Evolutionary conservation across 441 rosid species (phyloP).

Genomic region (Melastoma candidum): DNA sequence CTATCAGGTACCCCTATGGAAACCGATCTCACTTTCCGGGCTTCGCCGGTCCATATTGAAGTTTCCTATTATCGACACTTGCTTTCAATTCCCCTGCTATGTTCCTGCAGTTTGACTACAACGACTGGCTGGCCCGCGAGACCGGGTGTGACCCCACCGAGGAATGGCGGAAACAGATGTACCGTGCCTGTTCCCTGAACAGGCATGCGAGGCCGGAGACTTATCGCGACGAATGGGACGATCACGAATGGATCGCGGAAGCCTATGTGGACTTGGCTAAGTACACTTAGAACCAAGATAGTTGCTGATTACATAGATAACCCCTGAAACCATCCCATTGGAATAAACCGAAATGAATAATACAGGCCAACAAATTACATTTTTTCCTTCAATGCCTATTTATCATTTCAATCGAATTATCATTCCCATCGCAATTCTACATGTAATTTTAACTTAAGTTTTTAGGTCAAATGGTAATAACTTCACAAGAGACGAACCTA

Average conservation of each 20-base stretch:
- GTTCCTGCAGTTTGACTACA: constrained; percentile 39
- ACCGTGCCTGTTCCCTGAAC: constrained; percentile 7
- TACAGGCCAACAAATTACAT: no score
- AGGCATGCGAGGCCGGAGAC: constrained; percentile 25
- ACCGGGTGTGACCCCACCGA: constrained; percentile 33
- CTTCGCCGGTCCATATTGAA: not conserved
- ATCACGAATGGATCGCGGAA: constrained; percentile 32
- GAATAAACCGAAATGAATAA: no score
- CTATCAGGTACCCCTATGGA: constrained; percentile 25
- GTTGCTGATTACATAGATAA: no score
- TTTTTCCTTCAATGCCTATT: no score
- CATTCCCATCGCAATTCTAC: no score
- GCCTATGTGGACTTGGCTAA: constrained; percentile 20
- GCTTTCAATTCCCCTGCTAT: not conserved
- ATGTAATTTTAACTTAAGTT: no score
- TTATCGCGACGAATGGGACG: constrained; percentile 70
- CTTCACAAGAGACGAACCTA: no score
- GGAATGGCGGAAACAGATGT: constrained; percentile 59
- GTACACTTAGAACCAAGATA: constrained; percentile 1
- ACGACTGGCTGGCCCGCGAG: constrained; percentile 49
- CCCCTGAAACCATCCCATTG: no score
- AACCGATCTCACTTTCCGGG: not conserved
- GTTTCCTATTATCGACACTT: not conserved
- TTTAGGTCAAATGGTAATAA: no score
- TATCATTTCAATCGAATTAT: no score